Evolutionary conservation across 305 asterid genomes (phyloP), one percentile per base, ranked within the genome.

Genomic region (Fraxinus albicans): DNA sequence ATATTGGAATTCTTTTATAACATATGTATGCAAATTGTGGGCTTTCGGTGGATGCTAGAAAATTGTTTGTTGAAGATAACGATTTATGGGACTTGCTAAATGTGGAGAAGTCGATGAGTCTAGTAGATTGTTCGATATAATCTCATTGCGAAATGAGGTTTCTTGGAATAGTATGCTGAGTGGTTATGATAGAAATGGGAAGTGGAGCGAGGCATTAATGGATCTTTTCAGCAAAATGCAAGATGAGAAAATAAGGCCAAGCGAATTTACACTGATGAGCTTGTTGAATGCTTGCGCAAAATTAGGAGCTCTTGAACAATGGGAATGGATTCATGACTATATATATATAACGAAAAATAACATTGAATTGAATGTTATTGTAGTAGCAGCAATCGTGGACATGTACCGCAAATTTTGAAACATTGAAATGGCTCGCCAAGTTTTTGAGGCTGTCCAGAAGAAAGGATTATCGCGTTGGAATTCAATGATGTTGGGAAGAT

Each of bases 81-180:
- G 84, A 79, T 5, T 36, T 63, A 34, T 95, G 69, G 94, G 97
- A 4, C 83, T 84, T 79, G 93, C 97, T 4, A 92, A 90, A 86
- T 82, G 83, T 78, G 96, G 95, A 38, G 85, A 86, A 33, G 83
- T 93, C 55, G 87, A 87, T 29, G 91, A 85, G 8, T 83, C 91
- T 78, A 85, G 89, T 89, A 87, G 91, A 79, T 78, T 89, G 83
- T 91, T 89, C 42, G 35, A 82, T 72, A 77, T 84, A 77, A 90
- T 82, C 78, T 84, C 92, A 2, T 19, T 3, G 3, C 87, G 88
- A 85, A 94, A 91, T 83, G 90, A 84, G 81, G 87, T 89, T 19
- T 90, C 94, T 75, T 92, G 96, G 97, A 92, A 89, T 34, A 87
- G 89, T 77, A 92, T 90, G 95, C 88, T 92, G 0, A 88, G 94